Conservation (phyloP, 768 basidiomycete genomes). For the Butyriboletus loyo region DNA sequence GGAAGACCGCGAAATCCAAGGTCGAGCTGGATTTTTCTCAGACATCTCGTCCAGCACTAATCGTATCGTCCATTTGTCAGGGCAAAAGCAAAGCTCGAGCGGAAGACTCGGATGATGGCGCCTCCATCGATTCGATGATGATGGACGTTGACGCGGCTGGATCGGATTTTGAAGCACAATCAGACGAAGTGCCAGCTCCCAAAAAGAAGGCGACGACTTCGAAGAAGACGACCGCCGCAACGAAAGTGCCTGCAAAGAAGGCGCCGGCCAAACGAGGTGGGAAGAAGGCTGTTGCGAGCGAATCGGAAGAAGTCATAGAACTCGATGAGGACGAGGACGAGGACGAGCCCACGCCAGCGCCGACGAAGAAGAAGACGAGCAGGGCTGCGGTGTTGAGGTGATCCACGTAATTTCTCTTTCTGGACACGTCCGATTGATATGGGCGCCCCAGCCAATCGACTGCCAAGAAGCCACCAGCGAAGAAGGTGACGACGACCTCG, state of each 20-base stretch:
- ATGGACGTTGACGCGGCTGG: conserved; percentile 65
- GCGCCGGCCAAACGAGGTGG: conserved; percentile 48
- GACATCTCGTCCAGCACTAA: background rate
- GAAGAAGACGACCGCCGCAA: conserved; percentile 17
- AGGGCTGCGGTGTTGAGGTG: conserved; percentile 67
- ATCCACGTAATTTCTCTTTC: conserved; percentile 21
- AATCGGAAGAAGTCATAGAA: conserved; percentile 52
- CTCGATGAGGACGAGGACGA: conserved; percentile 54
- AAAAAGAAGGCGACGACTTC: conserved; percentile 43
- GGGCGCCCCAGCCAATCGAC: conserved; percentile 30
- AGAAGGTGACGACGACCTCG: conserved; percentile 39
- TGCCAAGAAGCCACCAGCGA: conserved; percentile 54
- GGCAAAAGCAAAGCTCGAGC: conserved; percentile 51
- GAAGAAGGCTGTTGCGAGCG: conserved; percentile 51
- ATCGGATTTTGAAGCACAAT: conserved; percentile 45
- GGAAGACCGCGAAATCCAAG: conserved; percentile 43
- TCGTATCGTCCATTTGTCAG: conserved; percentile 23
- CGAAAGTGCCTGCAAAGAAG: conserved; percentile 42
- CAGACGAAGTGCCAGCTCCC: conserved; percentile 44
- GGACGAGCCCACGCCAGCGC: conserved; percentile 42
- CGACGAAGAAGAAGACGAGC: conserved; percentile 54
- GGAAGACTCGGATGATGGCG: conserved; percentile 50
- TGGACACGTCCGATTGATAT: conserved; percentile 24
- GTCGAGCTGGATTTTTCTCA: conserved; percentile 26
- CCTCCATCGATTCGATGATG: conserved; percentile 66